Evolutionary conservation across 768 basidiomycete genomes (phyloP).

Genomic region (Xerocomus spinulosus): DNA sequence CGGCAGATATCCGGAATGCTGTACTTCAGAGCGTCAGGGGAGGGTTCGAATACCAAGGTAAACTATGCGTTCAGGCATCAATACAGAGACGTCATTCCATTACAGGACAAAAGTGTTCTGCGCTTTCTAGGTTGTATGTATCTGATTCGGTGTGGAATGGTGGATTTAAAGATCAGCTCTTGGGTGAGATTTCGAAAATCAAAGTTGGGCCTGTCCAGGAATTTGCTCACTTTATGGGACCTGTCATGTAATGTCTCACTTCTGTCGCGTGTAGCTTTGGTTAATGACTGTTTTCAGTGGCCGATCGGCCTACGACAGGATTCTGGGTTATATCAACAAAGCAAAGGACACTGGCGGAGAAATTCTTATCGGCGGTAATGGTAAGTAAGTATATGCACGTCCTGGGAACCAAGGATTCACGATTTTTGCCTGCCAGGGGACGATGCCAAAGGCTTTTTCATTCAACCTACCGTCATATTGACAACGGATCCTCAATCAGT

Average conservation of each 20-base stretch:
- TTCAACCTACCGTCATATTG: slow-evolving; percentile 91
- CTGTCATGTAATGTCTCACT: slow-evolving; percentile 70
- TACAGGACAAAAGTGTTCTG: slow-evolving; percentile 93
- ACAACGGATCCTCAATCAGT: slow-evolving; percentile 86
- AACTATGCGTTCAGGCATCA: slow-evolving; percentile 4
- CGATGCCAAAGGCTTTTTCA: slow-evolving; percentile 87
- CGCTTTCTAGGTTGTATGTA: slow-evolving; percentile 87
- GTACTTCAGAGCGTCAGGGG: slow-evolving; percentile 82
- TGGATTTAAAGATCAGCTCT: slow-evolving; percentile 80
- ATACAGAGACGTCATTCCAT: not conserved
- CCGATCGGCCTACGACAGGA: slow-evolving; percentile 84
- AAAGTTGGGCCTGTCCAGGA: slow-evolving; percentile 75
- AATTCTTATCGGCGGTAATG: slow-evolving; percentile 78
- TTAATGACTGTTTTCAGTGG: slow-evolving; percentile 47
- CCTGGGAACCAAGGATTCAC: not conserved
- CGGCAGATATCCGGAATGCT: slow-evolving; percentile 86
- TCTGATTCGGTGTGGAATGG: slow-evolving; percentile 78
- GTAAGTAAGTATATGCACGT: slow-evolving; percentile 34
- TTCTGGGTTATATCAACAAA: slow-evolving; percentile 74
- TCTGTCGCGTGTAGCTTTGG: not conserved
- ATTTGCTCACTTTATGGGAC: slow-evolving; percentile 87
- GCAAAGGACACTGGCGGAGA: slow-evolving; percentile 90
- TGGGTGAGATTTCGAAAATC: slow-evolving; percentile 77
- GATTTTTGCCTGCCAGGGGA: slow-evolving; percentile 47
- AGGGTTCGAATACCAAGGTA: slow-evolving; percentile 95